Evolutionary conservation across 768 basidiomycete genomes (phyloP).

Genomic region (Termitomyces sp.): DNA sequence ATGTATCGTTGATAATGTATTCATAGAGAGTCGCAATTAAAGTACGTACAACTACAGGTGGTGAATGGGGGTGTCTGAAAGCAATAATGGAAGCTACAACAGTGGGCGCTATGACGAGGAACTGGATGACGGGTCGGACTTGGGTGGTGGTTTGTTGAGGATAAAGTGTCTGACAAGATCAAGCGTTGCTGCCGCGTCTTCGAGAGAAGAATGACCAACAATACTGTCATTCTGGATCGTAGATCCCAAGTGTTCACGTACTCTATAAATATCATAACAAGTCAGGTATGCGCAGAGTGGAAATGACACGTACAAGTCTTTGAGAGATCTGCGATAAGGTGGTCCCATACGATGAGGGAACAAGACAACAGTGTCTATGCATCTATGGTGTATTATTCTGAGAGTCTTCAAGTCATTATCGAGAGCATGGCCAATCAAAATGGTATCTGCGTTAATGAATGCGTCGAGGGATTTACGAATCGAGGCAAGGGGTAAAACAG

Average conservation of each 20-base stretch:
- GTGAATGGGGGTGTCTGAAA: background rate
- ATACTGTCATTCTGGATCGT: slow-evolving; percentile 80
- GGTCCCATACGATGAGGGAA: slow-evolving; percentile 75
- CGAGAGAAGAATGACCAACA: slow-evolving; percentile 84
- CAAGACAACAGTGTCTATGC: slow-evolving; percentile 84
- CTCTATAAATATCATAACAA: slow-evolving; percentile 39
- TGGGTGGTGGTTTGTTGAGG: slow-evolving; percentile 48
- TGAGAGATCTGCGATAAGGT: slow-evolving; percentile 79
- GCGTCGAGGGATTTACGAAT: slow-evolving; percentile 66
- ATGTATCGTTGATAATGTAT: background rate
- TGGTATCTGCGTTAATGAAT: slow-evolving; percentile 75
- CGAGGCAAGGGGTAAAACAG: slow-evolving; percentile 60
- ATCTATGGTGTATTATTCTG: slow-evolving; percentile 78
- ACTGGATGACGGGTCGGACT: slow-evolving; percentile 5
- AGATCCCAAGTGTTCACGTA: slow-evolving; percentile 75
- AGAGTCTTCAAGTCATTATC: slow-evolving; percentile 94
- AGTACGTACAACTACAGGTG: background rate
- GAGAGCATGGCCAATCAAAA: slow-evolving; percentile 86
- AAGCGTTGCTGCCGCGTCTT: slow-evolving; percentile 86
- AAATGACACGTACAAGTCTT: slow-evolving; percentile 61
- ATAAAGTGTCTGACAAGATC: slow-evolving; percentile 86
- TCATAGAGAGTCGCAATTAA: background rate
- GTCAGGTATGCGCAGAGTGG: background rate
- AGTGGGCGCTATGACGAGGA: background rate
- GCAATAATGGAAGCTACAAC: background rate